Percentiles rank a stretch among this genome's conserved stretches.
Conservation (phyloP, 2,329 filamentous ascomycete genomes). For the Remersonia thermophila region DNA sequence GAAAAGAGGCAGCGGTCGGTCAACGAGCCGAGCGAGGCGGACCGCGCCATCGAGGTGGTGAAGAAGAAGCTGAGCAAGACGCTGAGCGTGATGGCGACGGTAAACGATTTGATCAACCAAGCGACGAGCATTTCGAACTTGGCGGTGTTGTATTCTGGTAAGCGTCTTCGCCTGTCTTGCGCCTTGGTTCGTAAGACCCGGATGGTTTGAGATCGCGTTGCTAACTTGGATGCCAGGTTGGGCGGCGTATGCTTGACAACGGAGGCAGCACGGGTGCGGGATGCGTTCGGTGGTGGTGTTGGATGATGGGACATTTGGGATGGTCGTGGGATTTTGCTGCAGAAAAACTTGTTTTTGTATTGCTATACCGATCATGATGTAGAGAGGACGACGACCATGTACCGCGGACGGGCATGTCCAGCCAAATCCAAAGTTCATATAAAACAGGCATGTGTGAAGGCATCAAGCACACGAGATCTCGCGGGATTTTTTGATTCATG, state of each 20-base stretch:
- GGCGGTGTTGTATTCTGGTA: conserved; percentile 76
- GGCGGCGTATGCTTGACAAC: conserved; percentile 34
- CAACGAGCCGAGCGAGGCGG: conserved; percentile 62
- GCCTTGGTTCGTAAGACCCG: not conserved
- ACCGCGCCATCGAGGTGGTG: conserved; percentile 82
- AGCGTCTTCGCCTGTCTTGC: conserved; percentile 18
- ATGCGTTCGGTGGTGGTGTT: too few relatives aligned
- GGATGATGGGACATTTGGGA: too few relatives aligned
- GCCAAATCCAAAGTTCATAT: too few relatives aligned
- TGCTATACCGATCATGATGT: too few relatives aligned
- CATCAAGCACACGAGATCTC: too few relatives aligned
- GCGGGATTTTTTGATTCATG: too few relatives aligned
- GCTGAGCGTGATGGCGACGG: conserved; percentile 84
- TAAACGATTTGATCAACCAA: conserved; percentile 94
- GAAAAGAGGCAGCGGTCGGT: conserved; percentile 28
- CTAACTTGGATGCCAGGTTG: conserved; percentile 25
- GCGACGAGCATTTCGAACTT: conserved; percentile 87
- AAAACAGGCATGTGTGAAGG: too few relatives aligned
- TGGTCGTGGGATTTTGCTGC: too few relatives aligned
- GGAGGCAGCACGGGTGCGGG: too few relatives aligned
- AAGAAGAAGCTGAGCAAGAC: conserved; percentile 93
- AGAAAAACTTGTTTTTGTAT: too few relatives aligned
- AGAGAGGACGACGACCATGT: too few relatives aligned
- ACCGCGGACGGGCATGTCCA: too few relatives aligned
- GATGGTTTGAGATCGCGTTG: not conserved